phyloP scores from a whole-genome alignment of 1,284 basidiomycete species.

The Ceratobasidium sp. region DNA sequence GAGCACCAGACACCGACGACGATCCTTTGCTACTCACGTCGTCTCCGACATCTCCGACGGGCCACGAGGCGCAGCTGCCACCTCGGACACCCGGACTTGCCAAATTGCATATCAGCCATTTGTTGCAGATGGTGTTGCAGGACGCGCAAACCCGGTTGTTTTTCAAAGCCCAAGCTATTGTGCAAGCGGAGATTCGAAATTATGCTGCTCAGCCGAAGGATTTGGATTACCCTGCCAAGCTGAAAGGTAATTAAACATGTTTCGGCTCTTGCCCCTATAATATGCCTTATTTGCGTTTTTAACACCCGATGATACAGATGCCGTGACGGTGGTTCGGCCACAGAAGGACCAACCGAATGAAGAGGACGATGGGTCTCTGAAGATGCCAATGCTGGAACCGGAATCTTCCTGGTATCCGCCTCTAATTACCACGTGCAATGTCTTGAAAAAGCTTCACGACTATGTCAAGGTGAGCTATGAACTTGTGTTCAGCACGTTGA shows the following conservation, averaged over 20 bases:
- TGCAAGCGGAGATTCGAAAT: conserved; percentile 87
- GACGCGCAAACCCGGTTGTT: conserved; percentile 94
- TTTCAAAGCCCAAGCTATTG: conserved; percentile 91
- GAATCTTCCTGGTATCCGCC: conserved; percentile 92
- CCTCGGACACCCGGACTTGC: conserved; percentile 56
- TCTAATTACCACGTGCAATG: conserved; percentile 85
- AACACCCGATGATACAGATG: conserved; percentile 3
- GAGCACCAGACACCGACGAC: conserved; percentile 51
- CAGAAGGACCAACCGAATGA: conserved; percentile 54
- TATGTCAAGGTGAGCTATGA: conserved; percentile 81
- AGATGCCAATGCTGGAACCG: conserved; percentile 75
- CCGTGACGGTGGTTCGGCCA: conserved; percentile 17
- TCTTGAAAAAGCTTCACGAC: conserved; percentile 86
- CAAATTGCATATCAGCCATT: conserved; percentile 73
- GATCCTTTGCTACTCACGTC: conserved; percentile 36
- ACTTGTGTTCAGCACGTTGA: conserved; percentile 25
- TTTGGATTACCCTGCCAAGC: conserved; percentile 84
- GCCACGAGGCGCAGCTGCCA: conserved; percentile 26
- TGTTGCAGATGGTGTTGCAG: conserved; percentile 89
- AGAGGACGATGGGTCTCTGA: conserved; percentile 68
- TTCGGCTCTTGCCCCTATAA: background rate
- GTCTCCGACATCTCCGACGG: conserved; percentile 46
- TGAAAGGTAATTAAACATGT: conserved; percentile 64
- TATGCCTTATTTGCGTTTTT: too few species aligned
- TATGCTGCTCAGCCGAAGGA: conserved; percentile 83